A percentile compares a stretch with the other conserved stretches of the same genome.
Evolutionary conservation across 495 filamentous ascomycete species (phyloP).

Genomic region (Aspergillus ostianus): DNA sequence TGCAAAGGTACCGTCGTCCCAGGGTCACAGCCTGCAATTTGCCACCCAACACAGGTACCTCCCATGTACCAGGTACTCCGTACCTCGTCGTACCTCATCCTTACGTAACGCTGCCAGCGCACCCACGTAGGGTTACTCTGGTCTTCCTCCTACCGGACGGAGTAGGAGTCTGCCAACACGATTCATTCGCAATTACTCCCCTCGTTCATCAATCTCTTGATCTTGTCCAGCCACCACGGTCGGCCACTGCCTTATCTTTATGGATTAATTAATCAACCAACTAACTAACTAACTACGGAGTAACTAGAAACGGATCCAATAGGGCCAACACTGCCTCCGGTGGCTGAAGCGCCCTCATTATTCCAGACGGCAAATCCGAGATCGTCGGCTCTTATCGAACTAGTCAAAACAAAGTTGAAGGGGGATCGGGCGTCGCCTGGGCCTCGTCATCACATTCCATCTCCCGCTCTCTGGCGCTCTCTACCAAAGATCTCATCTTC

Average conservation of each 20-base stretch:
- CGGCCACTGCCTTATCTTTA: too few relatives aligned
- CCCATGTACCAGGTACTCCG: not conserved
- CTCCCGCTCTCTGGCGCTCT: not conserved
- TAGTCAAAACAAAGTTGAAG: constrained; percentile 6
- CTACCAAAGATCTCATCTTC: constrained; percentile 3
- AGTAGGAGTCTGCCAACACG: too few relatives aligned
- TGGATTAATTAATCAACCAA: too few relatives aligned
- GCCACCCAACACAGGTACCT: not conserved
- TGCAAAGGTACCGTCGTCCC: not conserved
- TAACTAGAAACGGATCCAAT: too few relatives aligned
- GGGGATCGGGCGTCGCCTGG: not conserved
- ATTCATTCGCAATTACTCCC: too few relatives aligned
- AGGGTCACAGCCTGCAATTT: not conserved
- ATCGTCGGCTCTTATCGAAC: constrained; percentile 1
- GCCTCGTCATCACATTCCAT: constrained; percentile 2
- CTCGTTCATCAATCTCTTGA: too few relatives aligned
- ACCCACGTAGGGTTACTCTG: too few relatives aligned
- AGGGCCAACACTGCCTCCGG: too few relatives aligned
- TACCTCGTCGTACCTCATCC: too few relatives aligned
- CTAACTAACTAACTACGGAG: too few relatives aligned
- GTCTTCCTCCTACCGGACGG: too few relatives aligned
- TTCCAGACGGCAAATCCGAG: constrained; percentile 2
- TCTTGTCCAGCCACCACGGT: not conserved
- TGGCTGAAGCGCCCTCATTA: not conserved
- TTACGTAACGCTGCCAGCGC: not conserved